A percentile compares a stretch with the other conserved stretches of the same genome.
These are phyloP conservation scores for Phytophthora lateralis DNA, from an alignment of 352 stramenopile genomes.

Conservation along the genomic window DNA sequence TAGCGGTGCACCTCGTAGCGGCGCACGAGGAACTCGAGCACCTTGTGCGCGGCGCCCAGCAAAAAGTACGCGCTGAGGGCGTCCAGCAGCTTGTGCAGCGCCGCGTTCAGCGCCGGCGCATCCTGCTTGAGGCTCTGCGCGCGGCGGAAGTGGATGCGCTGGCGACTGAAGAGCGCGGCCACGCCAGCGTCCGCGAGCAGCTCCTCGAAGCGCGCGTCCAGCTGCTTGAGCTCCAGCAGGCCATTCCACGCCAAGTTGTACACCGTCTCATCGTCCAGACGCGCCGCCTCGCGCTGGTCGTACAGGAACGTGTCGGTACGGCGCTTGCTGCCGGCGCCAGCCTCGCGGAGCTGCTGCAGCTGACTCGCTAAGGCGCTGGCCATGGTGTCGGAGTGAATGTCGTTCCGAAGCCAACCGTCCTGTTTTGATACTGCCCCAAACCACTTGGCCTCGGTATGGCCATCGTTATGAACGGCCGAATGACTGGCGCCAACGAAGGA, in stretches of 20 bases:
- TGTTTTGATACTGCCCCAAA: constrained; percentile 30
- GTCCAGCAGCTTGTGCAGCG: constrained; percentile 75
- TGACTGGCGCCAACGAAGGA: constrained; percentile 24
- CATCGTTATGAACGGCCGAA: constrained; percentile 29
- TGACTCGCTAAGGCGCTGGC: constrained; percentile 74
- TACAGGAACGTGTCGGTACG: constrained; percentile 88
- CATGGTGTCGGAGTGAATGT: constrained; percentile 40
- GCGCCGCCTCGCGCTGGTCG: constrained; percentile 77
- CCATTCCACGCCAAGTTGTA: constrained; percentile 89
- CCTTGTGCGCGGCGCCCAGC: constrained; percentile 78
- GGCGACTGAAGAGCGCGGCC: constrained; percentile 66
- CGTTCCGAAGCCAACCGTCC: constrained; percentile 23
- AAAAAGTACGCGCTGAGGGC: constrained; percentile 87
- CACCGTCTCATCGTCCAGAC: constrained; percentile 83
- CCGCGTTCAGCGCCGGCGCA: constrained; percentile 64
- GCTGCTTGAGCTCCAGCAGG: constrained; percentile 75
- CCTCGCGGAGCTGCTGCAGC: constrained; percentile 82
- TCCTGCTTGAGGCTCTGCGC: constrained; percentile 65
- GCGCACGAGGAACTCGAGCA: constrained; percentile 90
- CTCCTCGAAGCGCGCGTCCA: constrained; percentile 75
- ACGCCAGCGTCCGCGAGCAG: constrained; percentile 61
- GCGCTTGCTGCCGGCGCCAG: constrained; percentile 78
- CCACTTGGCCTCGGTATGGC: constrained; percentile 38
- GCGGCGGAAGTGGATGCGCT: constrained; percentile 85
- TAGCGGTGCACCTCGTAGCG: constrained; percentile 88